Evolutionary conservation across 495 filamentous ascomycete genomes (phyloP).

Genomic region (Chaetomium fimeti): DNA sequence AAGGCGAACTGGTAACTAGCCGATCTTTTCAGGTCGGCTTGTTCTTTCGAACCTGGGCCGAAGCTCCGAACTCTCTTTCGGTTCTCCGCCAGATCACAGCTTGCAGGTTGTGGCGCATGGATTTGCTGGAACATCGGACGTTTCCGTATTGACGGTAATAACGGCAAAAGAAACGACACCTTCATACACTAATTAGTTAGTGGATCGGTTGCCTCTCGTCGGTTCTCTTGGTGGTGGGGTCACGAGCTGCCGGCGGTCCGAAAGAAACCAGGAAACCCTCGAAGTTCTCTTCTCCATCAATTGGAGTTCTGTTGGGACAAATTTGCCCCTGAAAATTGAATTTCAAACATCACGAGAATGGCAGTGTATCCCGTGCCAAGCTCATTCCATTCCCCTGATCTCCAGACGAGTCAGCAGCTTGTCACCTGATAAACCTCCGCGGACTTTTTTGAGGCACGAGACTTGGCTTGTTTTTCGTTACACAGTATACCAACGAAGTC

Average conservation of each 20-base stretch:
- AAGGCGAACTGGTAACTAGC: constrained; percentile 5
- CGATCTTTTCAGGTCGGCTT: neutral
- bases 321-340: neutral
- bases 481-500: no score
- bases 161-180: neutral
- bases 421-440: constrained; percentile 8
- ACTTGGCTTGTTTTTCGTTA: neutral
- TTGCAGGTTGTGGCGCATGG: no score
- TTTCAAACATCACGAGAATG: constrained; percentile 1
- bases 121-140: no score
- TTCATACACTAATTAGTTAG: no score
- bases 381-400: neutral
- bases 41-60: neutral
- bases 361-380: constrained; percentile 3
- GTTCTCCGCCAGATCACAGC: no score
- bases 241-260: neutral
- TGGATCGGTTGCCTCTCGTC: neutral
- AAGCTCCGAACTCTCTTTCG: neutral
- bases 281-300: neutral
- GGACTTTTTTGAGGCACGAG: neutral
- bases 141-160: constrained; percentile 4
- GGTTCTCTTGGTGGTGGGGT: neutral
- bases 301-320: neutral
- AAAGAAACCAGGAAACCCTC: neutral
- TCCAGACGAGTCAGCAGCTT: neutral